phyloP scores from a whole-genome alignment of 371 early-diverging fungal genomes.

The Mycotypha africana region DNA sequence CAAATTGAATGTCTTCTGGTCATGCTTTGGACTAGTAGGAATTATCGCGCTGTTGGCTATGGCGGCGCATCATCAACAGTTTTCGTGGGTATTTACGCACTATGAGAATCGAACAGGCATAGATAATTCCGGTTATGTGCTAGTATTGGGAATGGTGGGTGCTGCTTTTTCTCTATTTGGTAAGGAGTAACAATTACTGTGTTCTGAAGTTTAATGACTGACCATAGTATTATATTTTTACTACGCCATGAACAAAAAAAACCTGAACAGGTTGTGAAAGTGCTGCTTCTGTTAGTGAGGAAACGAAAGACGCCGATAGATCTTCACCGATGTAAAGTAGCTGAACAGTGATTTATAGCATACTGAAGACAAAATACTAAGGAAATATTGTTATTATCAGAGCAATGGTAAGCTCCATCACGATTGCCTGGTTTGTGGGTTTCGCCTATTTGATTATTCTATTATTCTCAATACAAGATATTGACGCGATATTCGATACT shows the following conservation, averaged over 20 bases:
- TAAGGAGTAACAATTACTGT: no score
- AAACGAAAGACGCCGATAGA: conserved; percentile 38
- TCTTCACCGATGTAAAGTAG: conserved; percentile 30
- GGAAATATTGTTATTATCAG: conserved; percentile 10
- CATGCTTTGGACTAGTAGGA: conserved; percentile 28
- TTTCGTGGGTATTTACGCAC: conserved; percentile 30
- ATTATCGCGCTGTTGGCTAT: conserved; percentile 20
- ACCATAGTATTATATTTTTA: neutral
- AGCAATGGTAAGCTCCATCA: conserved; percentile 36
- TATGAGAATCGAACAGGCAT: conserved; percentile 42
- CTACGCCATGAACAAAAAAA: neutral
- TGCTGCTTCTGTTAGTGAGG: conserved; percentile 37
- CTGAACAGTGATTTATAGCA: neutral
- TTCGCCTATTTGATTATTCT: conserved; percentile 26
- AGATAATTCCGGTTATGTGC: conserved; percentile 29
- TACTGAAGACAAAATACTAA: neutral
- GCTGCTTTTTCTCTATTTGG: conserved; percentile 42
- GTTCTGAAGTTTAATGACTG: no score
- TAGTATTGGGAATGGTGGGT: conserved; percentile 38
- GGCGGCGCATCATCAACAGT: conserved; percentile 15
- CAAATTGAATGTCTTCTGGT: conserved; percentile 39
- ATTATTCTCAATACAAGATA: conserved; percentile 39
- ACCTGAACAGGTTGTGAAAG: conserved; percentile 30
- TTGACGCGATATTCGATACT: conserved; percentile 26
- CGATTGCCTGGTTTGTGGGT: conserved; percentile 33